Evolutionary conservation across 163 green algal species (phyloP), one percentile per base, ranked within the genome.

Genomic region (Trebouxiophyceae sp.): DNA sequence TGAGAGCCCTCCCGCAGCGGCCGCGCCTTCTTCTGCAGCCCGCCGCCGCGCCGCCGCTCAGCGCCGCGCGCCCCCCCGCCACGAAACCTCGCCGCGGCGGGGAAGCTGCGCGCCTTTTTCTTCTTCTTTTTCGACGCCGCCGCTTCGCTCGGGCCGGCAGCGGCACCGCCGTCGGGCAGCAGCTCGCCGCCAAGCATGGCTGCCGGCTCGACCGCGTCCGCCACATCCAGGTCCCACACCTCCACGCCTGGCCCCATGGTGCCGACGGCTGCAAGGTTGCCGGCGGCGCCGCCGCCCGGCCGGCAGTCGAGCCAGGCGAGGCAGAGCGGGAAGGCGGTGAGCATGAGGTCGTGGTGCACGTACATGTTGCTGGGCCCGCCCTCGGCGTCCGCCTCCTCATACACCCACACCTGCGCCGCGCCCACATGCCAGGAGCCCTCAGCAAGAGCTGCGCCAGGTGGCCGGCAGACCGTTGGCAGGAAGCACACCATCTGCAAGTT

Each of bases 291-390:
- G 19, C 55, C 22, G 39, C 19, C 39, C 12, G 19, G 19, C 39
- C 86, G 70, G 67, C 79, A 92, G 67, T 96, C 86, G 70, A 95
- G 71, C 88, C 88, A 97, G 0, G 88, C 83, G 16, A 97, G 50
- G 20, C 69, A 85, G 16, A 99, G 87, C 20, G 94, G 93, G 68
- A 97, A 97, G 26, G 86, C 83, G 24, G 91, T 85, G 31, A 99
- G 83, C 77, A 98, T 75, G 57, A 98, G 76, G 59, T 97, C 90
- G 69, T 98, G 94, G 74, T 99, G 93, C 28, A 97, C 91, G 65
- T 95, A 98, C 31, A 96, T 68, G 77, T 97, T 98, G 28, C 77
- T 79, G 27, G 86, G 77, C 7, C 78, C 82, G 8, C 78, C 70
- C 16, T 63, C 60, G 33, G 26, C 72, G 29, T 88, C 87, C 2